These are phyloP conservation scores for Carex scoparia DNA, from an alignment of 176 grass and related monocot species.

Conservation along the genomic window DNA sequence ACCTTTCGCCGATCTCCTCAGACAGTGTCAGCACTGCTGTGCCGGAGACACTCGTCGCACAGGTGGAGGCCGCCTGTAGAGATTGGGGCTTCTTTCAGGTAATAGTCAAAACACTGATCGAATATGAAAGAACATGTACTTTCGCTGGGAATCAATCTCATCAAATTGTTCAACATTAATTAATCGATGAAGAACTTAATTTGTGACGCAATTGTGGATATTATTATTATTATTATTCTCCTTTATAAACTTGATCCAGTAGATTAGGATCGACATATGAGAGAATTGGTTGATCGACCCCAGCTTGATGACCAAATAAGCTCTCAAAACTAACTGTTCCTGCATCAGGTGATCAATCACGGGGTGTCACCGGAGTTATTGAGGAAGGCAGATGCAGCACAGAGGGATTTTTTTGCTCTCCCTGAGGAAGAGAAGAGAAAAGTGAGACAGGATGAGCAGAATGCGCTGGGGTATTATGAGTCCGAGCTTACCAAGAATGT, in stretches of 20 bases:
- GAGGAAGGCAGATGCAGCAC: slow-evolving; percentile 29
- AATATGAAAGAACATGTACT: too few relatives aligned
- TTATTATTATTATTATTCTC: too few relatives aligned
- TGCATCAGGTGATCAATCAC: slow-evolving; percentile 43
- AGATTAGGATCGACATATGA: neutral
- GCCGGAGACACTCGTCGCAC: slow-evolving; percentile 29
- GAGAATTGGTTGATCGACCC: neutral
- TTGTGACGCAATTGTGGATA: neutral
- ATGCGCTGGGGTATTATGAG: slow-evolving; percentile 71
- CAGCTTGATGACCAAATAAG: neutral
- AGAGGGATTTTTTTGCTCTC: slow-evolving; percentile 56
- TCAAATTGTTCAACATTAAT: neutral
- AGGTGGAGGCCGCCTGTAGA: slow-evolving; percentile 56
- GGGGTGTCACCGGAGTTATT: slow-evolving; percentile 38
- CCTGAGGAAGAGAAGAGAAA: slow-evolving; percentile 33
- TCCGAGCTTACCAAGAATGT: slow-evolving; percentile 91
- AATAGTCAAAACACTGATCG: neutral
- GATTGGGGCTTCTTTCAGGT: slow-evolving; percentile 92
- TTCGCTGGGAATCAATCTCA: neutral
- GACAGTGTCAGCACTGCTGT: neutral
- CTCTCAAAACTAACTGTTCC: neutral
- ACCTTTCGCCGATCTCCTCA: slow-evolving; percentile 45
- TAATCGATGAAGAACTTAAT: neutral
- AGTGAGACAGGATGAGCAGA: slow-evolving; percentile 46
- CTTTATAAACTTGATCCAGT: neutral